Conservation (phyloP, 306 rosid genomes). For the Cicer chorassanicum region DNA sequence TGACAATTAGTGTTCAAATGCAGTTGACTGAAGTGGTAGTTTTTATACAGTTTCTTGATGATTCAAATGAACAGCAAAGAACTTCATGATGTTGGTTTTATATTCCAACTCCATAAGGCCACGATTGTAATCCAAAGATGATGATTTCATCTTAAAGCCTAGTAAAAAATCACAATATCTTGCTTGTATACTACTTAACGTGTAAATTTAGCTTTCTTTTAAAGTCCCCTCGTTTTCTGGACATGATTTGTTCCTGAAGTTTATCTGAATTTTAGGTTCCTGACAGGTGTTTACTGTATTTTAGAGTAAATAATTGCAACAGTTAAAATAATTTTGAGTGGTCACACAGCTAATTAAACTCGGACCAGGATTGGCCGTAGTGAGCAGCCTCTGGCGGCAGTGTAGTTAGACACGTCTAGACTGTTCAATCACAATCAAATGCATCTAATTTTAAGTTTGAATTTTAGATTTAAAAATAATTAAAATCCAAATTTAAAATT, state of each 20-base stretch:
- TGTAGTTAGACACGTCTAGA: no score
- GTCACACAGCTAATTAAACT: conserved; percentile 1
- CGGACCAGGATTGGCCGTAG: no score
- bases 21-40: not conserved
- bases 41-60: not conserved
- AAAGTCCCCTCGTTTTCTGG: not conserved
- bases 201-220: not conserved
- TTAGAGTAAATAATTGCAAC: not conserved
- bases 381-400: no score
- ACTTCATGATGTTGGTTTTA: conserved; percentile 1
- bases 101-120: not conserved
- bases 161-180: not conserved
- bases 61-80: not conserved
- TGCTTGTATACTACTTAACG: not conserved
- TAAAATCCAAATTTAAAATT: no score
- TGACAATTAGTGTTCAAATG: not conserved
- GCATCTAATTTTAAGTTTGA: no score
- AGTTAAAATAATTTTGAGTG: not conserved
- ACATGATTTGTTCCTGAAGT: not conserved
- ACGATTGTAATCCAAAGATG: not conserved
- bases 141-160: not conserved
- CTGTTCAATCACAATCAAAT: no score
- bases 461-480: no score
- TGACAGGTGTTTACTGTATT: not conserved
- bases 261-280: conserved; percentile 1